These are phyloP conservation scores for Phaeolepiota aurea DNA, from an alignment of 768 basidiomycete genomes.

Conservation along the genomic window DNA sequence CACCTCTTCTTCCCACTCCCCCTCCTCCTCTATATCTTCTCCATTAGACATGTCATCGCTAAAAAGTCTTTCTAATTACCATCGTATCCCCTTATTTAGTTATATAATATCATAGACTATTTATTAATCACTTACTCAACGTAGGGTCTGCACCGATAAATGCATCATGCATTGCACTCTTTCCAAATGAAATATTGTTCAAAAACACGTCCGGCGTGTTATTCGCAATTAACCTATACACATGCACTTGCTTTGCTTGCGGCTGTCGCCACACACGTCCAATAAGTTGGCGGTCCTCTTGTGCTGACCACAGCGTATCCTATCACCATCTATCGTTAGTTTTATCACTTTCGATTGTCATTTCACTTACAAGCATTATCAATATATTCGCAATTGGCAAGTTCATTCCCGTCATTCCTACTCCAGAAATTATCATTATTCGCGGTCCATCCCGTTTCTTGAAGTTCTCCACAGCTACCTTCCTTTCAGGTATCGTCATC, in stretches of 20 bases:
- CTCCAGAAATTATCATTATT: not conserved
- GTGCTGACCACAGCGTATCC: conserved; percentile 15
- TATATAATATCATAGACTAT: not conserved
- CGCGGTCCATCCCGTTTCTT: not conserved
- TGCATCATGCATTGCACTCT: not conserved
- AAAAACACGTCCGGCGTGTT: conserved; percentile 11
- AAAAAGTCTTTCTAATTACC: not conserved
- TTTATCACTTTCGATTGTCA: not conserved
- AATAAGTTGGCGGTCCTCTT: conserved; percentile 12
- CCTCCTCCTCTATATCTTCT: not conserved
- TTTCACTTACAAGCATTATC: not conserved
- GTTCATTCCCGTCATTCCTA: not conserved
- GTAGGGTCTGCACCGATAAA: not conserved
- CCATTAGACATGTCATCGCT: not conserved
- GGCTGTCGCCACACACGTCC: conserved; percentile 9
- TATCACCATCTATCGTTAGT: conserved; percentile 2
- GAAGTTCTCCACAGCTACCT: not conserved
- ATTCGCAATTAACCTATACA: conserved; percentile 9
- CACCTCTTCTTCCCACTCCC: not conserved
- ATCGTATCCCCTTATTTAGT: not conserved
- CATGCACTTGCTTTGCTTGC: conserved; percentile 9
- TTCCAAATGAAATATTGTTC: conserved; percentile 13
- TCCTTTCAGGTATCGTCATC: not conserved
- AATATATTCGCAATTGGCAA: not conserved
- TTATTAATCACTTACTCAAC: not conserved